Base-by-base conservation (phyloP, 2,329 filamentous ascomycete species). In the Aureobasidium sp. region DNA sequence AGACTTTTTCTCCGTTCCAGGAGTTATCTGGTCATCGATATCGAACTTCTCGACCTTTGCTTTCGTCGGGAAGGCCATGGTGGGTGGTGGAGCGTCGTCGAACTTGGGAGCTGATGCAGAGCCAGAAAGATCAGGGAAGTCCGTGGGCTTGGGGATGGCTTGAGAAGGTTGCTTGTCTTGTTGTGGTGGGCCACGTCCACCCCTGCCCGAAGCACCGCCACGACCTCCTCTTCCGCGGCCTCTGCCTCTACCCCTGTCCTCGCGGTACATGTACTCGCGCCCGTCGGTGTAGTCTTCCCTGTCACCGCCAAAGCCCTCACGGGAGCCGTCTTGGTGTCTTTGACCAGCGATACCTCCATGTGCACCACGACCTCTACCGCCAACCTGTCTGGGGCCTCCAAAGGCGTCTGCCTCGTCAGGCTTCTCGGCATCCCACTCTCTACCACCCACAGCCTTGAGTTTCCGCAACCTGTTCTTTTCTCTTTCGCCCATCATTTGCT, bases 351-450 rank as follows among this genome's bases (percentile, higher is more conserved):
- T 73, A 27, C 77, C 80, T 9, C 81, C 81, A 64, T 81, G 74
- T 64, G 79, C 79, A 10, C 80, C 81, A 33, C 81, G 72, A 29
- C 76, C 74, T 21, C 77, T 73, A 10, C 75, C 71, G 57, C 67
- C 70, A 69, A 65, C 76, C 66, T 67, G 76, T 64, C 63, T 73
- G 61, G 67, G 75, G 65, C 78, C 68, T 4, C 66, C 66, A 69
- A 51, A 50, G 9, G 57, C 57, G 29, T 51, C 46, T 23, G 58
- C 46, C 31, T 60, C 38, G 63, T 84, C 81, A 8, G 75, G 73
- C 70, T 86, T 86, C 64, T 83, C 78, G 4, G 78, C 74, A 69
- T 86, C 84, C 84, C 84, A 86, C 66, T 86, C 84, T 17, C 84
- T 72, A 0, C 82, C 82, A 2, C 74, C 77, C 65, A 81, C 74